These are phyloP conservation scores for Alternaria tenuissima DNA, from an alignment of 2,329 filamentous ascomycete species.

Conservation along the genomic window DNA sequence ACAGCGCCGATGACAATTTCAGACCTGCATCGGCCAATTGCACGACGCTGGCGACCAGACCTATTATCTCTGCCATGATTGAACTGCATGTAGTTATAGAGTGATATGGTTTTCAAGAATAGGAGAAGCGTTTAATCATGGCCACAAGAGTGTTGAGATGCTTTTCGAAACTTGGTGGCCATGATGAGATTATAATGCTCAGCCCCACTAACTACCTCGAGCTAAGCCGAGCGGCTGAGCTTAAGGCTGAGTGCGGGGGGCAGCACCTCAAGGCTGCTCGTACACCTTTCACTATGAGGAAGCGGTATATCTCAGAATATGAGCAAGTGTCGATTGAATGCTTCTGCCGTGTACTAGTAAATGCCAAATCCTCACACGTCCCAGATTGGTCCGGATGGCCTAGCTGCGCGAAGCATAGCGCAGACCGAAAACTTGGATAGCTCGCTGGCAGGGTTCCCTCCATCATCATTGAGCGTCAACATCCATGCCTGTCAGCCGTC, in stretches of 20 bases:
- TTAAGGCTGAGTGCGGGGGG: slow-evolving; percentile 7
- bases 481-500: slow-evolving; percentile 30
- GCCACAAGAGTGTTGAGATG: background rate
- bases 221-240: slow-evolving; percentile 7
- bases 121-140: background rate
- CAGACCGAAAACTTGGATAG: slow-evolving; percentile 15
- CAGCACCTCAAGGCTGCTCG: background rate
- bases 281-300: background rate
- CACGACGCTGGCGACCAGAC: slow-evolving; percentile 42
- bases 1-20: slow-evolving; percentile 41
- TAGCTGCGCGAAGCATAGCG: slow-evolving; percentile 5
- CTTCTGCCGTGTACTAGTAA: background rate
- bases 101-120: background rate
- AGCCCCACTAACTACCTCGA: background rate
- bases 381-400: background rate
- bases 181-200: background rate
- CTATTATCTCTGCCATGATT: slow-evolving; percentile 36
- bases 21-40: slow-evolving; percentile 42
- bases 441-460: slow-evolving; percentile 16
- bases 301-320: background rate
- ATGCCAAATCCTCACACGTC: background rate
- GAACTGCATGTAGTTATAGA: background rate
- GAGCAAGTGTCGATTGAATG: background rate
- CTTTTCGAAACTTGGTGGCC: background rate
- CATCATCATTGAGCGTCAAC: slow-evolving; percentile 31